Evolutionary conservation across 169 alveolate genomes (phyloP), one percentile per base, ranked within the genome.

Genomic region (Plasmodium sp.): DNA sequence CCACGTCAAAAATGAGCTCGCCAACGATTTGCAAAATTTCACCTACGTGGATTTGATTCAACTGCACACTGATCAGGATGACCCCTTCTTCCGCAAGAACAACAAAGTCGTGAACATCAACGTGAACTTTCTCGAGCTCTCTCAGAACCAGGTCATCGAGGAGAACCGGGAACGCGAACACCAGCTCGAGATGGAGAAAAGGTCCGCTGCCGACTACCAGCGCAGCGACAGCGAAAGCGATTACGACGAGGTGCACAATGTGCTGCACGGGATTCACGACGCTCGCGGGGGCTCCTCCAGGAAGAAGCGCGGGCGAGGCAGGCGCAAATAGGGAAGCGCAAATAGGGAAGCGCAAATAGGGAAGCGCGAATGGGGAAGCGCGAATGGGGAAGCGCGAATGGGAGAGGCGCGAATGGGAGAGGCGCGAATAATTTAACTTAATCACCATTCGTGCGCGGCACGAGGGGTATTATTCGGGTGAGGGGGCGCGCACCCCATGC

Each of bases 221-320:
- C 22, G 36, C 58, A 43, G 72, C 80, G 56, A 71, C 54, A 84
- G 86, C 67, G 80, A 84, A 51, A 85, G 84, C 33, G 93, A 85
- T 39, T 85, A 85, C 39, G 86, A 85, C 34, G 86, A 85, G 41
- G 93, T 85, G 43, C 34, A 67, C 39, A 75, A 85, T 54, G 93
- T 85, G 41, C 80, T 85, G 48, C 93, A 85, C 67, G 81, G 93
- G 36, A 85, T 85, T 10, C 85, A 74, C 51, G 54, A 74, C 81
- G 18, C 14, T 10, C 18, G 6, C 12, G 75, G 58, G 22, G 43
- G 16, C 18, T 22, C 73, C 22, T 39, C 73, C 27, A 48, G 41
- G 5, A 84, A 73, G 74, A 45, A 22, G 62, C 74, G 58, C 22
- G 79, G 58, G 39, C 58, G 51, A 14, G 6, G 27, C 31, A 81